phyloP scores from a whole-genome alignment of 2,329 filamentous ascomycete genomes.

The Fusarium transvaalense region DNA sequence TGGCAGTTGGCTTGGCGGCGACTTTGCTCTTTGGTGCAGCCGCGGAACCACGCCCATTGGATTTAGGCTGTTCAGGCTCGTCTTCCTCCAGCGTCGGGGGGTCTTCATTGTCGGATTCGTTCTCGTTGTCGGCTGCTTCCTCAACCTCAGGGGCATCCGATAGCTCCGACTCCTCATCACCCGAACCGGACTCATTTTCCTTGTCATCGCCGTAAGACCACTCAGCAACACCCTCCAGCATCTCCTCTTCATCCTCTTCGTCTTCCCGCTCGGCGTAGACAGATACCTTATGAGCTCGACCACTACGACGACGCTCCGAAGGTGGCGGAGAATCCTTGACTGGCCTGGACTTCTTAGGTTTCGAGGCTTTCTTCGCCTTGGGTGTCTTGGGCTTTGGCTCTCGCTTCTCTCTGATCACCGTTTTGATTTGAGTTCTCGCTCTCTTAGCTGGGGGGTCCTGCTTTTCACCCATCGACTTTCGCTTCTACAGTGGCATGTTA shows the following conservation, averaged over 20 bases:
- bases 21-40: conserved; percentile 42
- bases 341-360: conserved; percentile 48
- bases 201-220: conserved; percentile 62
- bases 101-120: conserved; percentile 33
- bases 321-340: conserved; percentile 52
- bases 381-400: conserved; percentile 54
- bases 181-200: conserved; percentile 37
- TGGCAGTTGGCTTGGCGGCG: conserved; percentile 42
- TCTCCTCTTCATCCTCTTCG: conserved; percentile 70
- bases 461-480: conserved; percentile 66
- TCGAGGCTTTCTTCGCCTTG: conserved; percentile 54
- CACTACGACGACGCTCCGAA: conserved; percentile 67
- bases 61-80: conserved; percentile 40
- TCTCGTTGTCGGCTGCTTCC: conserved; percentile 23
- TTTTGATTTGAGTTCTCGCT: conserved; percentile 55
- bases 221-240: conserved; percentile 70
- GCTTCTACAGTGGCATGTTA: conserved; percentile 62
- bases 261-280: conserved; percentile 69
- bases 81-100: conserved; percentile 35
- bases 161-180: conserved; percentile 40
- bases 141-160: conserved; percentile 41
- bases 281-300: conserved; percentile 62
- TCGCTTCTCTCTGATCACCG: conserved; percentile 54
- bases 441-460: conserved; percentile 59
- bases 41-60: conserved; percentile 45